These are phyloP conservation scores for Limonium bicolor DNA, from an alignment of 148 eudicot species.

Conservation along the genomic window DNA sequence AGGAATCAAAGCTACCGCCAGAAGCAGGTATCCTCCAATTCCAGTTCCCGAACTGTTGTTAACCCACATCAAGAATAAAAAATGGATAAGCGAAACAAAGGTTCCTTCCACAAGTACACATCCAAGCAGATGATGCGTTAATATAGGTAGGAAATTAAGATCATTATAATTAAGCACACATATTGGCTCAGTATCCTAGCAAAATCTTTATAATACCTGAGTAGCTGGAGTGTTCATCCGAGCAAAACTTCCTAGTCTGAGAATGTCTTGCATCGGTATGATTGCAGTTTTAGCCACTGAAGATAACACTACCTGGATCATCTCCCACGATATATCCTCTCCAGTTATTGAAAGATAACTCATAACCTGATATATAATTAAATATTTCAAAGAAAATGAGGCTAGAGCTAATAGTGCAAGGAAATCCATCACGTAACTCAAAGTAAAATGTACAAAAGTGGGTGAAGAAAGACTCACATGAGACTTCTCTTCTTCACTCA, in stretches of 20 bases:
- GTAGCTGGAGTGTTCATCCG: slow-evolving; percentile 99
- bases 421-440: neutral
- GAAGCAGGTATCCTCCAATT: slow-evolving; percentile 83
- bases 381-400: neutral
- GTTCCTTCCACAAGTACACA: neutral
- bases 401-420: neutral
- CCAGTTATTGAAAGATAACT: slow-evolving; percentile 43
- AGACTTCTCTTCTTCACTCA: slow-evolving; percentile 56
- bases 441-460: neutral
- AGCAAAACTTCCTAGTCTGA: slow-evolving; percentile 68
- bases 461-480: slow-evolving; percentile 32
- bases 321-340: slow-evolving; percentile 63
- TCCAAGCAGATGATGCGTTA: neutral
- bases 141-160: neutral
- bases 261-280: slow-evolving; percentile 93
- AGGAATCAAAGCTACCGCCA: slow-evolving; percentile 33
- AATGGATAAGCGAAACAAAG: neutral
- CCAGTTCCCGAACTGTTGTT: slow-evolving; percentile 74
- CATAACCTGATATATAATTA: slow-evolving; percentile 41
- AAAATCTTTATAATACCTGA: slow-evolving; percentile 28
- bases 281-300: slow-evolving; percentile 81
- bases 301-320: slow-evolving; percentile 53
- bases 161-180: neutral
- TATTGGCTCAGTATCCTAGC: neutral
- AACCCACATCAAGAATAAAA: neutral